Base-by-base conservation (phyloP, 75 land plant genomes). In the Cunninghamia lanceolata region DNA sequence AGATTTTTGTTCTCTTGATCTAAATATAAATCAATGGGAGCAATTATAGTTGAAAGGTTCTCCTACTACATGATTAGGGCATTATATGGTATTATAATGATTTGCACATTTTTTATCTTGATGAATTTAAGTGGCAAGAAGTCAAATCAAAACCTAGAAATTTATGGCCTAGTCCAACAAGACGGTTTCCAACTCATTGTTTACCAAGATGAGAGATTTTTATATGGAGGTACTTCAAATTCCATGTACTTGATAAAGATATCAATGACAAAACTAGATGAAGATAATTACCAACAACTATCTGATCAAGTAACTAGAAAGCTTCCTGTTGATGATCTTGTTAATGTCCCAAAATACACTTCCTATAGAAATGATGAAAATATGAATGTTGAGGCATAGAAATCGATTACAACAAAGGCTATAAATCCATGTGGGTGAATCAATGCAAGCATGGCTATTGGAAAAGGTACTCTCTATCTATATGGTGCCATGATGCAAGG, bases 401-500 rank as follows among this genome's bases (percentile, higher is more conserved):
- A 30, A 89, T 50, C 87, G 40, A 38, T 63, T 86, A 32, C 52
- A 82, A 83, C 88, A 43, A 91, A 96, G 98, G 86, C 89, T 45
- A 89, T 94, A 47, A 98, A 90, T 71, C 99, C 99, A 63, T 96
- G 97, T 92, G 98, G 96, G 13, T 94, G 99, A 9, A 98, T 98
- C 46, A 96, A 98, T 89, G 87, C 94, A 83, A 91, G 94, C 86
- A 91, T 93, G 95, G 97, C 88, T 85, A 94, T 98, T 63, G 99
- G 93, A n/a, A 91, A 83, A 84, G 99, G 96, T 89, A 96, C 93
- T 47, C 86, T 98, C 47, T 96, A 96, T 83, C 68, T 98, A 9
- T 98, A 96, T 92, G 99, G 99, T 63, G 99, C 99, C 59, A 94
- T 94, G 94, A 95, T 96, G n/a, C n/a, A n/a, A n/a, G 99, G 99